Evolutionary conservation across 2,329 filamentous ascomycete genomes (phyloP).

Genomic region (Penicillium hordei): DNA sequence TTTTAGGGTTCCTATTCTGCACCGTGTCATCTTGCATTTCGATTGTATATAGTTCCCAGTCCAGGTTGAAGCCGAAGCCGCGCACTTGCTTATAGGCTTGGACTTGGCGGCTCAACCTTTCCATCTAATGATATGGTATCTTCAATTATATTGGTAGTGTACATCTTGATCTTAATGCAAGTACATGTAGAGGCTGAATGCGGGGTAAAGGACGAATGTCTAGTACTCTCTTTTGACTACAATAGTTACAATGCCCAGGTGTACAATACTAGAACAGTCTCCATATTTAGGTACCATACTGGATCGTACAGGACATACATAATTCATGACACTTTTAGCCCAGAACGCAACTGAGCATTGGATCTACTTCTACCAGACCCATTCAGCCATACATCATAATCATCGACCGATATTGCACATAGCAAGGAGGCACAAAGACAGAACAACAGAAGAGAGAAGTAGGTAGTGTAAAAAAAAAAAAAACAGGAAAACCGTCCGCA

Average conservation of each 20-base stretch:
- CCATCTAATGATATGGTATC: conserved; percentile 23
- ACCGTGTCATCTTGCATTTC: conserved; percentile 20
- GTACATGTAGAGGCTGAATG: background rate
- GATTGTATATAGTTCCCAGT: conserved; percentile 26
- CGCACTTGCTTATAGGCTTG: conserved; percentile 8
- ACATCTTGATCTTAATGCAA: background rate
- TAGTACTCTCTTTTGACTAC: background rate
- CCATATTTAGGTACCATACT: conserved; percentile 2
- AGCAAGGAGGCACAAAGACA: conserved; percentile 21
- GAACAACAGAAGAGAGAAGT: conserved; percentile 24
- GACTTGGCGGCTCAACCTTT: conserved; percentile 9
- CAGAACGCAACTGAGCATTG: conserved; percentile 20
- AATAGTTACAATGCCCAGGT: background rate
- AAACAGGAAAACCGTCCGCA: conserved; percentile 22
- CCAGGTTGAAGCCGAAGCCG: conserved; percentile 12
- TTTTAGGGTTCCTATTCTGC: conserved; percentile 13
- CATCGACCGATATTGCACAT: conserved; percentile 21
- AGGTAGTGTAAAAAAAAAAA: conserved; percentile 17
- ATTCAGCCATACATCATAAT: conserved; percentile 20
- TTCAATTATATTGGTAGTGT: background rate
- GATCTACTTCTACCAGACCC: conserved; percentile 23
- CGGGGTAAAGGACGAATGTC: background rate
- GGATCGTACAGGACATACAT: conserved; percentile 27
- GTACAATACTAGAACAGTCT: background rate
- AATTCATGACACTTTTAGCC: conserved; percentile 29